A percentile compares a stretch with the other conserved stretches of the same genome.
phyloP scores from a whole-genome alignment of 352 stramenopile genomes.

The Globisporangium middletonii region DNA sequence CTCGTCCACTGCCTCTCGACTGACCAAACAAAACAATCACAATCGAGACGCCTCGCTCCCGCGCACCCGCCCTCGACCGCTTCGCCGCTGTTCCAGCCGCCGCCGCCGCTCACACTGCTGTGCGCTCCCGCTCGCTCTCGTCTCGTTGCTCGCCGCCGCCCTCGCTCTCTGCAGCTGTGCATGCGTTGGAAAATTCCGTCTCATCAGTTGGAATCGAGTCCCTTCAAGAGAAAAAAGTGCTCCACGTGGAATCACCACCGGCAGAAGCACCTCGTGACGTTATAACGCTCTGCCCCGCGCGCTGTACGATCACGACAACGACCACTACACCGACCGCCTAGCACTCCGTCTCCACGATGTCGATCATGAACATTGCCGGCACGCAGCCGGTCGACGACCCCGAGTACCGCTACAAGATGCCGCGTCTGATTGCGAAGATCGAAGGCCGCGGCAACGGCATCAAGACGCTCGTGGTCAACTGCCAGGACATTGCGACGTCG shows the following conservation, averaged over 20 bases:
- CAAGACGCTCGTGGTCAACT: slow-evolving; percentile 99
- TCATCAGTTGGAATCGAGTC: slow-evolving; percentile 70
- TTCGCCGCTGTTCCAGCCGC: neutral
- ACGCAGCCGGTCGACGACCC: slow-evolving; percentile 89
- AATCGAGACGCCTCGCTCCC: neutral
- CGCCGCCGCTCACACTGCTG: neutral
- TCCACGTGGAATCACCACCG: slow-evolving; percentile 17
- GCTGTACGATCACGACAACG: neutral
- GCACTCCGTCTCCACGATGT: slow-evolving; percentile 38
- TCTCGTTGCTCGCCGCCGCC: slow-evolving; percentile 1
- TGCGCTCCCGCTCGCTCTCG: neutral
- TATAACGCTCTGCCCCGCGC: slow-evolving; percentile 10
- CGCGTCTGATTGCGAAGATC: slow-evolving; percentile 94
- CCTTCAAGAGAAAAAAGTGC: slow-evolving; percentile 77
- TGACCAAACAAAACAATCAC: neutral
- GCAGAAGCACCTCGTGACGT: slow-evolving; percentile 29
- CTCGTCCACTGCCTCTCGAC: neutral
- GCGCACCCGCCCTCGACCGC: neutral
- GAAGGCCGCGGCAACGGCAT: slow-evolving; percentile 99
- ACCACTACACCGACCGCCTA: neutral
- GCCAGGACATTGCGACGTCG: slow-evolving; percentile 89
- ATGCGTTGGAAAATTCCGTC: slow-evolving; percentile 85
- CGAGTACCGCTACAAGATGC: slow-evolving; percentile 99
- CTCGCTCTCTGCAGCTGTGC: slow-evolving; percentile 51
- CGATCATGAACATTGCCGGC: slow-evolving; percentile 89